These are phyloP conservation scores for Elongisporangium anandrum DNA, from an alignment of 352 stramenopile genomes.

Conservation along the genomic window DNA sequence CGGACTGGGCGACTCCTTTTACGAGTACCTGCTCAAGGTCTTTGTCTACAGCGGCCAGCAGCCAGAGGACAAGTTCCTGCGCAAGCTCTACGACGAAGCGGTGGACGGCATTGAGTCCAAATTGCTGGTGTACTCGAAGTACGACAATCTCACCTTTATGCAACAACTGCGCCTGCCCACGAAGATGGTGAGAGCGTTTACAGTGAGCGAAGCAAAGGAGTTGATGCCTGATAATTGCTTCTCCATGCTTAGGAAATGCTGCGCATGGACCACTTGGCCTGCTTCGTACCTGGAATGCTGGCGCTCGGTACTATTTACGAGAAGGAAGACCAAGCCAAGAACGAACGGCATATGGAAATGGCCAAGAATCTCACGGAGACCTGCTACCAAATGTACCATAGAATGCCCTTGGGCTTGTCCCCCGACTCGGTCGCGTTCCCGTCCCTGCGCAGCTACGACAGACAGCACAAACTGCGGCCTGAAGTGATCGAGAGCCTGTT, in stretches of 20 bases:
- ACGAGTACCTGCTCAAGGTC: slow-evolving; percentile 96
- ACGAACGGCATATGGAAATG: slow-evolving; percentile 56
- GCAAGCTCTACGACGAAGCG: slow-evolving; percentile 87
- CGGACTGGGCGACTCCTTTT: slow-evolving; percentile 92
- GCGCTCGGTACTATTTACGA: slow-evolving; percentile 76
- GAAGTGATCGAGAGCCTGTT: slow-evolving; percentile 93
- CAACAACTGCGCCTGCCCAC: slow-evolving; percentile 24
- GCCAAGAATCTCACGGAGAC: slow-evolving; percentile 82
- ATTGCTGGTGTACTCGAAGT: slow-evolving; percentile 48
- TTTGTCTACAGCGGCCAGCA: slow-evolving; percentile 89
- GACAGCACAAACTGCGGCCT: slow-evolving; percentile 90
- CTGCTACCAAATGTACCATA: slow-evolving; percentile 91
- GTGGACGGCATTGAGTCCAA: slow-evolving; percentile 87
- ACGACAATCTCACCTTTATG: slow-evolving; percentile 30
- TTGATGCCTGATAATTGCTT: background rate
- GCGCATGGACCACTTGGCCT: slow-evolving; percentile 93
- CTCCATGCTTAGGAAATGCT: slow-evolving; percentile 10
- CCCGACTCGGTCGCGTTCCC: slow-evolving; percentile 88
- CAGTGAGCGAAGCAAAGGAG: background rate
- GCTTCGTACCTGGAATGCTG: slow-evolving; percentile 90
- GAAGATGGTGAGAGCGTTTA: background rate
- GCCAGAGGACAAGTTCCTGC: slow-evolving; percentile 31
- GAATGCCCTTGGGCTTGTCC: slow-evolving; percentile 82
- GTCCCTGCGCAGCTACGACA: slow-evolving; percentile 23
- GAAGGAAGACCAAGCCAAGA: slow-evolving; percentile 37